phyloP scores from a whole-genome alignment of 768 basidiomycete species.

The Collybia nuda region DNA sequence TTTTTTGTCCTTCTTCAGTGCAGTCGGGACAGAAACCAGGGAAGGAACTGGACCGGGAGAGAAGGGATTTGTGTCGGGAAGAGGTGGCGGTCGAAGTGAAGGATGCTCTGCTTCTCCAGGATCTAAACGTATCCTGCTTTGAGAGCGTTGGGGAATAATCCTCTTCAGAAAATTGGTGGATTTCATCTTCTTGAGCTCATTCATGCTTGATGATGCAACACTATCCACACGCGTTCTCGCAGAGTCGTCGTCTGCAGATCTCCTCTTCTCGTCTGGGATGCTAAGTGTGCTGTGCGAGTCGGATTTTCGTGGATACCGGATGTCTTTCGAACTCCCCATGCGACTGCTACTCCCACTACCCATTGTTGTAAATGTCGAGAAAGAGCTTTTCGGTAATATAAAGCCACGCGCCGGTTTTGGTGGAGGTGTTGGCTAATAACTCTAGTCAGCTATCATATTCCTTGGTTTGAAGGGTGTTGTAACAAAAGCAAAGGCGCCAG shows the following conservation, averaged over 20 bases:
- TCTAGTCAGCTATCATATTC: neutral
- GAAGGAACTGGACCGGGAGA: slow-evolving; percentile 14
- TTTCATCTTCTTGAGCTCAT: slow-evolving; percentile 5
- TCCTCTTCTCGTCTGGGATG: slow-evolving; percentile 28
- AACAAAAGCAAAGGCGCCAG: neutral
- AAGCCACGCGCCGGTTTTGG: slow-evolving; percentile 39
- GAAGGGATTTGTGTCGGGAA: slow-evolving; percentile 27
- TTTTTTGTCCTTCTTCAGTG: slow-evolving; percentile 28
- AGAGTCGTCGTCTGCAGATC: slow-evolving; percentile 29
- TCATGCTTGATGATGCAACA: slow-evolving; percentile 21
- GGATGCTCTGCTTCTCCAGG: slow-evolving; percentile 35
- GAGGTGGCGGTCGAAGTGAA: slow-evolving; percentile 32
- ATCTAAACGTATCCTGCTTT: slow-evolving; percentile 33
- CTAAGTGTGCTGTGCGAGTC: slow-evolving; percentile 34
- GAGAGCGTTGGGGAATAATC: slow-evolving; percentile 20
- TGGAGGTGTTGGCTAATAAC: slow-evolving; percentile 39
- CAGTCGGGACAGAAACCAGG: slow-evolving; percentile 10
- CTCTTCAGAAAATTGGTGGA: slow-evolving; percentile 13
- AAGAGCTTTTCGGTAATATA: slow-evolving; percentile 39
- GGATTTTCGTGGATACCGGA: slow-evolving; percentile 31
- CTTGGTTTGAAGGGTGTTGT: neutral
- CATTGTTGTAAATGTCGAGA: slow-evolving; percentile 36
- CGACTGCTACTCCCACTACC: slow-evolving; percentile 14
- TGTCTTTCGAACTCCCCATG: slow-evolving; percentile 29
- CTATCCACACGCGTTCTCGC: slow-evolving; percentile 23